Conservation (phyloP, 352 stramenopile genomes). For the Stephanocyclus meneghinianus region DNA sequence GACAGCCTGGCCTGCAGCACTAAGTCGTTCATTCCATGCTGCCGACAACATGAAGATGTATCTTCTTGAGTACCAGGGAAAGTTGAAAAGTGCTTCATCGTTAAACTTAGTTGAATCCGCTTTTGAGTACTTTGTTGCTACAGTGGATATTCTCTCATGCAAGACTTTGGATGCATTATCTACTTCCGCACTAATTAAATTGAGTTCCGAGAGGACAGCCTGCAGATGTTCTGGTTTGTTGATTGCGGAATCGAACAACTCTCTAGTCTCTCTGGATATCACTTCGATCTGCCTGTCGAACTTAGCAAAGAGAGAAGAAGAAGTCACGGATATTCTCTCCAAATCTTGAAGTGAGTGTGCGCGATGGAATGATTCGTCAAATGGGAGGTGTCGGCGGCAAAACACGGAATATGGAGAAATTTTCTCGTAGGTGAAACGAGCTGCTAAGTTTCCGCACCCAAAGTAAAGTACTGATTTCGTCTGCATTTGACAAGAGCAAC, state of each 20-base stretch:
- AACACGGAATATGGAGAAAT: slow-evolving; percentile 83
- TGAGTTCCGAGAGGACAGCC: slow-evolving; percentile 80
- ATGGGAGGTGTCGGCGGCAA: slow-evolving; percentile 74
- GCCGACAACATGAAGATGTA: slow-evolving; percentile 82
- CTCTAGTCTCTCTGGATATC: slow-evolving; percentile 76
- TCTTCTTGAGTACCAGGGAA: slow-evolving; percentile 76
- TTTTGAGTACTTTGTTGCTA: slow-evolving; percentile 65
- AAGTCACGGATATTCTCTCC: slow-evolving; percentile 70
- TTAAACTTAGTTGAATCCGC: slow-evolving; percentile 30
- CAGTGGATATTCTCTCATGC: slow-evolving; percentile 80
- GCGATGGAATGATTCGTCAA: slow-evolving; percentile 77
- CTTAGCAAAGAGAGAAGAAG: slow-evolving; percentile 76
- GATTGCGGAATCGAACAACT: slow-evolving; percentile 68
- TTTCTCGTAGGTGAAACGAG: slow-evolving; percentile 85
- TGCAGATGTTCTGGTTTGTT: slow-evolving; percentile 81
- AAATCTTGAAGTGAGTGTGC: slow-evolving; percentile 70
- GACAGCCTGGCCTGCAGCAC: slow-evolving; percentile 74
- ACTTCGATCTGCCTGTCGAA: slow-evolving; percentile 83
- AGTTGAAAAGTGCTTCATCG: slow-evolving; percentile 73
- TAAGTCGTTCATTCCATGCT: slow-evolving; percentile 83
- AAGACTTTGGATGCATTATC: slow-evolving; percentile 78
- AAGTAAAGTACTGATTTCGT: slow-evolving; percentile 83
- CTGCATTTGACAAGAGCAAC: slow-evolving; percentile 78
- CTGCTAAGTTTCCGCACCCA: slow-evolving; percentile 81
- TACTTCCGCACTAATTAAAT: slow-evolving; percentile 78